A percentile compares a stretch with the other conserved stretches of the same genome.
Conservation (phyloP, 768 basidiomycete species). For the Termitomyces sp. region DNA sequence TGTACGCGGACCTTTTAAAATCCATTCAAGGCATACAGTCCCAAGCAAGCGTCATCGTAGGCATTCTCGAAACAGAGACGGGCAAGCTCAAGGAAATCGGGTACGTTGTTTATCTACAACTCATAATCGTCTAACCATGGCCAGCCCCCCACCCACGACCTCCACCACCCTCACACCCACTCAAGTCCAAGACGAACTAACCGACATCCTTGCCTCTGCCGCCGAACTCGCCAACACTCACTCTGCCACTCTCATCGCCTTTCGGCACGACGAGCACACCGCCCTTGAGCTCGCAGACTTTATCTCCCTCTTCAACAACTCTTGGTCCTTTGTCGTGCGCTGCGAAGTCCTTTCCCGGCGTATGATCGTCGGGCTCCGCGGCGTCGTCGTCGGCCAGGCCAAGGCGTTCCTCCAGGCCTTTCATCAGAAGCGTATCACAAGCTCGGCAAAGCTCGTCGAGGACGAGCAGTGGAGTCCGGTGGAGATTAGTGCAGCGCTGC, state of each 20-base stretch:
- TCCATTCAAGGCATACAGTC: slow-evolving; percentile 65
- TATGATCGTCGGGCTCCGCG: slow-evolving; percentile 93
- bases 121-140: not conserved
- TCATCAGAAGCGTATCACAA: slow-evolving; percentile 76
- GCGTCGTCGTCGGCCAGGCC: slow-evolving; percentile 84
- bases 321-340: slow-evolving; percentile 87
- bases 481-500: slow-evolving; percentile 64
- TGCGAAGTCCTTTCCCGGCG: slow-evolving; percentile 82
- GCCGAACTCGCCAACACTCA: slow-evolving; percentile 85
- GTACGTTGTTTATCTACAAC: not conserved
- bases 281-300: slow-evolving; percentile 71
- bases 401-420: slow-evolving; percentile 84
- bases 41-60: slow-evolving; percentile 54
- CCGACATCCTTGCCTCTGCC: slow-evolving; percentile 73
- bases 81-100: slow-evolving; percentile 7
- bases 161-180: slow-evolving; percentile 25
- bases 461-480: slow-evolving; percentile 92
- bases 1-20: slow-evolving; percentile 61
- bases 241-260: slow-evolving; percentile 71
- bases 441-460: slow-evolving; percentile 87
- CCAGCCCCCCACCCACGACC: slow-evolving; percentile 6
- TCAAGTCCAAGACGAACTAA: slow-evolving; percentile 57
- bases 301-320: slow-evolving; percentile 73
- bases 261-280: slow-evolving; percentile 78
- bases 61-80: slow-evolving; percentile 43